Percentiles rank a stretch among this genome's conserved stretches.
These are phyloP conservation scores for Wickerhamomyces sp. DNA, from an alignment of 1,139 yeast species.

Conservation along the genomic window DNA sequence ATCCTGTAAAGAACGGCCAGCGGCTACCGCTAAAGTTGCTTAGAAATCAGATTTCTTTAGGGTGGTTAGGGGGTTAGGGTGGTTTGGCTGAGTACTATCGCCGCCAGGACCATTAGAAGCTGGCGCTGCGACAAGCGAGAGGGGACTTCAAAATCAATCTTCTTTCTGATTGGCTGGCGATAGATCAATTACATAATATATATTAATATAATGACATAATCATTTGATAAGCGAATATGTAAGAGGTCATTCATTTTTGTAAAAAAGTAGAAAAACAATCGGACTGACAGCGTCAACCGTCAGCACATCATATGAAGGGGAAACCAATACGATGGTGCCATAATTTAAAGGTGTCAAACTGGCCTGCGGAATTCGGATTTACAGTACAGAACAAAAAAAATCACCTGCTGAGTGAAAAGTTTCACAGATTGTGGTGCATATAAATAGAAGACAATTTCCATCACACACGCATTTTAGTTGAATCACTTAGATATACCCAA, in stretches of 20 bases:
- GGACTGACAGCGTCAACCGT: too few relatives aligned
- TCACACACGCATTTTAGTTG: background rate
- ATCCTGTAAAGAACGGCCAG: too few relatives aligned
- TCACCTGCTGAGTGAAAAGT: background rate
- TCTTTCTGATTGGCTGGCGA: background rate
- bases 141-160: too few relatives aligned
- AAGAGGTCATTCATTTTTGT: slow-evolving; percentile 3
- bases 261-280: background rate
- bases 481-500: too few relatives aligned
- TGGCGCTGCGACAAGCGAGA: too few relatives aligned
- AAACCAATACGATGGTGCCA: background rate
- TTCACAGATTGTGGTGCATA: background rate
- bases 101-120: too few relatives aligned
- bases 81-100: too few relatives aligned
- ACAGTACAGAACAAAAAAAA: background rate
- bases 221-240: background rate
- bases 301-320: background rate
- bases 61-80: too few relatives aligned
- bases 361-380: background rate
- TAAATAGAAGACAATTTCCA: background rate
- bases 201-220: background rate
- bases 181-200: background rate
- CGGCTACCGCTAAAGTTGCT: too few relatives aligned
- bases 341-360: background rate
- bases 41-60: too few relatives aligned